phyloP scores from a whole-genome alignment of 352 stramenopile species.

The Blastocystis sp. region DNA sequence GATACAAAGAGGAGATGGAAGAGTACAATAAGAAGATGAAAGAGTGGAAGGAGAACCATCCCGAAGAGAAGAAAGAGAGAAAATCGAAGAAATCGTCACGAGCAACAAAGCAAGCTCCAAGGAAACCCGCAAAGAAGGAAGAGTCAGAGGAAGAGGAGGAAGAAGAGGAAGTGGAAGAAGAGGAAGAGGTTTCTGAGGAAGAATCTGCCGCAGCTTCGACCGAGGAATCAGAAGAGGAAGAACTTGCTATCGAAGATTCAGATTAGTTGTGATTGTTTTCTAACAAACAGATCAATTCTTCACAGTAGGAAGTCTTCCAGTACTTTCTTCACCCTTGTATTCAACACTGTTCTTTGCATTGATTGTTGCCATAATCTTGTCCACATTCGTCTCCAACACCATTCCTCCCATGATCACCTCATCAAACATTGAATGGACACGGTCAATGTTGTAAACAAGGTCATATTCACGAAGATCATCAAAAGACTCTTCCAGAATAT shows the following conservation, averaged over 20 bases:
- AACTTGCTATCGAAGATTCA: background rate
- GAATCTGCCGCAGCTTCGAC: background rate
- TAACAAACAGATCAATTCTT: background rate
- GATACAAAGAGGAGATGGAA: constrained; percentile 14
- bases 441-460: constrained; percentile 50
- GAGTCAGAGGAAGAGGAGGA: background rate
- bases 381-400: constrained; percentile 43
- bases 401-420: constrained; percentile 54
- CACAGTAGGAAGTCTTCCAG: constrained; percentile 24
- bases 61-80: constrained; percentile 50
- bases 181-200: background rate
- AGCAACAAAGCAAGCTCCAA: background rate
- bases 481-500: constrained; percentile 44
- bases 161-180: background rate
- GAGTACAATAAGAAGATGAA: constrained; percentile 37
- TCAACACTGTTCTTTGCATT: constrained; percentile 46
- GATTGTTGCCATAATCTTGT: constrained; percentile 59
- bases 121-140: background rate
- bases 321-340: constrained; percentile 39
- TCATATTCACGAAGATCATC: constrained; percentile 38
- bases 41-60: constrained; percentile 50
- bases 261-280: background rate
- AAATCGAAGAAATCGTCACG: background rate
- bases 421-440: constrained; percentile 52
- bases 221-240: background rate